Conservation (phyloP, 179 eudicot genomes). For the Corrigiola litoralis region DNA sequence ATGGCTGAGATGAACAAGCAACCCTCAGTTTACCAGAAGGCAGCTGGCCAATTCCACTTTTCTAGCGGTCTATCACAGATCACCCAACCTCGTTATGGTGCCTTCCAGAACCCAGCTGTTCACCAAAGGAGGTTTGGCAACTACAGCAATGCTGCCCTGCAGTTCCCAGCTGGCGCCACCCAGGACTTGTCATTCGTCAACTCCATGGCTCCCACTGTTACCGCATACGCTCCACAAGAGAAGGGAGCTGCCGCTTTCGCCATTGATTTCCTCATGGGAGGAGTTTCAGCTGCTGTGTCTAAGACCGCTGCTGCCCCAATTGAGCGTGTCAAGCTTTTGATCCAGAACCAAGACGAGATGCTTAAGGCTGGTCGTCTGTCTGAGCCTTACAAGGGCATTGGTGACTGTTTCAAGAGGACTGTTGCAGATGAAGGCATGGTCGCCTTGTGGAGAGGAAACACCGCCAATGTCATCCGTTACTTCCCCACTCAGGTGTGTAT, state of each 20-base stretch:
- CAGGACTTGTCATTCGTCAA: slow-evolving; percentile 39
- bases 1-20: slow-evolving; percentile 52
- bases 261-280: slow-evolving; percentile 76
- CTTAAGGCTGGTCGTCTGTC: slow-evolving; percentile 65
- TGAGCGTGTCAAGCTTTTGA: slow-evolving; percentile 80
- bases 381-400: slow-evolving; percentile 79
- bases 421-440: slow-evolving; percentile 52
- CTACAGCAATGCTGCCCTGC: slow-evolving; percentile 46
- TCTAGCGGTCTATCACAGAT: slow-evolving; percentile 36
- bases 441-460: slow-evolving; percentile 79
- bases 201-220: slow-evolving; percentile 40
- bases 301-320: slow-evolving; percentile 83
- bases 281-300: slow-evolving; percentile 80
- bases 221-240: slow-evolving; percentile 65
- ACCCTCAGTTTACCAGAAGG: slow-evolving; percentile 47
- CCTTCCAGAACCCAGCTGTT: slow-evolving; percentile 36
- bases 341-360: slow-evolving; percentile 82
- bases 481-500: slow-evolving; percentile 72
- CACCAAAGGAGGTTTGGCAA: slow-evolving; percentile 46
- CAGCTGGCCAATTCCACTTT: slow-evolving; percentile 43
- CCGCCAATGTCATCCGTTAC: slow-evolving; percentile 79
- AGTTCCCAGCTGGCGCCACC: slow-evolving; percentile 29
- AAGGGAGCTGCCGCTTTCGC: slow-evolving; percentile 48
- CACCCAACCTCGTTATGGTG: slow-evolving; percentile 35
- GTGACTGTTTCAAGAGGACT: slow-evolving; percentile 67